Conservation (phyloP, 164 flowering plant genomes). For the Vitis vinifera region DNA sequence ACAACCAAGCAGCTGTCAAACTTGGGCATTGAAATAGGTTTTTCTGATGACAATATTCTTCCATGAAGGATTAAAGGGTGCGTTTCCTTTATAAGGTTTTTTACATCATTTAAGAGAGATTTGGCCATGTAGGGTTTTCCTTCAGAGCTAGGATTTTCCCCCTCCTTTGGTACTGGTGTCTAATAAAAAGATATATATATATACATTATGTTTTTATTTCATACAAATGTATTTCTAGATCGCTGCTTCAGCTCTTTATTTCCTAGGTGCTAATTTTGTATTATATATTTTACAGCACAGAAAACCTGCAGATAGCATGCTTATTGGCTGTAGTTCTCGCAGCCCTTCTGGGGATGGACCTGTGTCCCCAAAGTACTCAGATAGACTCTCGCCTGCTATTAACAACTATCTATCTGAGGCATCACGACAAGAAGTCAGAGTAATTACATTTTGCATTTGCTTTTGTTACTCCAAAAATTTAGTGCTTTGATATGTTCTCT, state of each 20-base stretch:
- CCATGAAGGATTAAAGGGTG: too few species aligned
- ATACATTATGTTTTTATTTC: not conserved
- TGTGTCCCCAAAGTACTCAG: slow-evolving; percentile 82
- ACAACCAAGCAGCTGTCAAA: too few species aligned
- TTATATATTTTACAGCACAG: slow-evolving; percentile 63
- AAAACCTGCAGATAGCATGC: slow-evolving; percentile 81
- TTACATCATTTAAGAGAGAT: too few species aligned
- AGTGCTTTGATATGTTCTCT: not conserved
- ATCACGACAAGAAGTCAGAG: slow-evolving; percentile 92
- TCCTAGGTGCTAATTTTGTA: not conserved
- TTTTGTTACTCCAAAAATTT: not conserved
- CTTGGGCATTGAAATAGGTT: too few species aligned
- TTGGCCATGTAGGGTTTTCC: too few species aligned
- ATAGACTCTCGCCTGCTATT: slow-evolving; percentile 95
- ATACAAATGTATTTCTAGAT: not conserved
- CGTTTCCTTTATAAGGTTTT: too few species aligned
- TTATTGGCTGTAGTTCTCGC: slow-evolving; percentile 82
- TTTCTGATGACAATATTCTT: too few species aligned
- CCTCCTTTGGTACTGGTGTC: too few species aligned
- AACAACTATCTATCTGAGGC: slow-evolving; percentile 93
- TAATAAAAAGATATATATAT: too few species aligned
- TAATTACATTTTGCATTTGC: slow-evolving; percentile 27
- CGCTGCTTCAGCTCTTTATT: not conserved
- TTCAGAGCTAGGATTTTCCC: too few species aligned
- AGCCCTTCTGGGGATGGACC: slow-evolving; percentile 79